These are phyloP conservation scores for Phytopythium vexans DNA, from an alignment of 352 stramenopile species.

Conservation along the genomic window DNA sequence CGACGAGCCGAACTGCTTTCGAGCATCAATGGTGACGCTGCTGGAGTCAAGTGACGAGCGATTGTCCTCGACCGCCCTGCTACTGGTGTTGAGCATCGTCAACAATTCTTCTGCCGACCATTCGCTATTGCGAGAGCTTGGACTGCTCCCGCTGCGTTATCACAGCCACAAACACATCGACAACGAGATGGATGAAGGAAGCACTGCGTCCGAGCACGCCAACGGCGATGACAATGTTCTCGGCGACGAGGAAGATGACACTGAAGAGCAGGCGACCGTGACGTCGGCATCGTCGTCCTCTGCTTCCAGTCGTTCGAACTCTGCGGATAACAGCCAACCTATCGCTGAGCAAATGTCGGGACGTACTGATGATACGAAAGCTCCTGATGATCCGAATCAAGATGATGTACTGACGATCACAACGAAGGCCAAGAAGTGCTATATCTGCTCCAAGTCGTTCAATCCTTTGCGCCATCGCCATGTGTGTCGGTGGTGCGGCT, in stretches of 20 bases:
- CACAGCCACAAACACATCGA: conserved; percentile 17
- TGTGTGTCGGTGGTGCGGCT: conserved; percentile 61
- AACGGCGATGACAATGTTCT: conserved; percentile 5
- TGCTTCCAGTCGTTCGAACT: not conserved
- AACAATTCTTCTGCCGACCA: conserved; percentile 66
- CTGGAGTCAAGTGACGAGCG: conserved; percentile 61
- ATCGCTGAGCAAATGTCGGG: not conserved
- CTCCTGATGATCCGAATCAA: too few species aligned
- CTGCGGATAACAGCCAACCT: not conserved
- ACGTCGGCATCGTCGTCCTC: conserved; percentile 18
- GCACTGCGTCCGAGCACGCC: not conserved
- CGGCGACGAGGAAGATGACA: conserved; percentile 12
- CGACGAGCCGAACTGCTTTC: conserved; percentile 41
- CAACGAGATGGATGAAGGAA: not conserved
- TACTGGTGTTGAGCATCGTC: conserved; percentile 59
- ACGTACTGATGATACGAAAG: too few species aligned
- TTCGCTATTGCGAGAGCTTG: conserved; percentile 54
- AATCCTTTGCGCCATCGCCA: conserved; percentile 74
- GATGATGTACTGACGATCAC: too few species aligned
- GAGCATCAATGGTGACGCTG: conserved; percentile 57
- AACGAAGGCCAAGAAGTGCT: conserved; percentile 52
- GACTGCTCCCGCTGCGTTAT: conserved; percentile 53
- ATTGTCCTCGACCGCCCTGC: conserved; percentile 52
- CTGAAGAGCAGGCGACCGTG: conserved; percentile 6
- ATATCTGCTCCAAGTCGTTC: conserved; percentile 78